phyloP scores from a whole-genome alignment of 345 rosid species.

The Pistacia atlantica region DNA sequence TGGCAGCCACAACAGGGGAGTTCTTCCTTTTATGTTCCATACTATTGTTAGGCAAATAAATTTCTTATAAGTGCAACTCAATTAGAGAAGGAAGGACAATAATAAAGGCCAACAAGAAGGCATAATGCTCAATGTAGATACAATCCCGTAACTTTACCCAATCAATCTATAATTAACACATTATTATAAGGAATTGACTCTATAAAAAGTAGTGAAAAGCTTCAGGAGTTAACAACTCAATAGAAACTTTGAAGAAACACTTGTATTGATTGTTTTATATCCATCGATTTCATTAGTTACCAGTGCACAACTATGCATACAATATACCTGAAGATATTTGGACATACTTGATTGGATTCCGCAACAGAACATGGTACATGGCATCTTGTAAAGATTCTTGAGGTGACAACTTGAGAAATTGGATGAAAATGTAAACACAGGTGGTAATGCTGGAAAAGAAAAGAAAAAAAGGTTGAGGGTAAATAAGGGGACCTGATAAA shows the following conservation, averaged over 20 bases:
- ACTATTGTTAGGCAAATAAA: constrained; percentile 41
- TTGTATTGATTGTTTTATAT: background rate
- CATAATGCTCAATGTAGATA: background rate
- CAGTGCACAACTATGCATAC: background rate
- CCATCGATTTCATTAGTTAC: background rate
- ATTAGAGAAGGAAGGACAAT: background rate
- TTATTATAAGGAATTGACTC: background rate
- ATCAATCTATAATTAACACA: background rate
- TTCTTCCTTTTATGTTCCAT: constrained; percentile 41
- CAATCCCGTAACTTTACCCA: background rate
- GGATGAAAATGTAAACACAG: constrained; percentile 62
- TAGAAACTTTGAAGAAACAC: background rate
- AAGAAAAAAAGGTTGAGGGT: background rate
- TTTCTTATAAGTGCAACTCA: constrained; percentile 6
- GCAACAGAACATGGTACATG: constrained; percentile 62
- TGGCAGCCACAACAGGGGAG: constrained; percentile 55
- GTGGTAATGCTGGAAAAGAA: constrained; percentile 51
- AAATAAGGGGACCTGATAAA: background rate
- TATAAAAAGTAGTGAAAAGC: background rate
- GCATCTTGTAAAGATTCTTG: constrained; percentile 70
- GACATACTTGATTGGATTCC: constrained; percentile 51
- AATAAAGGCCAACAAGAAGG: background rate
- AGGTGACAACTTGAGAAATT: constrained; percentile 66
- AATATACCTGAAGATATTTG: constrained; percentile 16
- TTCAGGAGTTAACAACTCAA: background rate